Evolutionary conservation across 805 yeast species (phyloP), one percentile per base, ranked within the genome.

Genomic region (Spathaspora gorwiae): DNA sequence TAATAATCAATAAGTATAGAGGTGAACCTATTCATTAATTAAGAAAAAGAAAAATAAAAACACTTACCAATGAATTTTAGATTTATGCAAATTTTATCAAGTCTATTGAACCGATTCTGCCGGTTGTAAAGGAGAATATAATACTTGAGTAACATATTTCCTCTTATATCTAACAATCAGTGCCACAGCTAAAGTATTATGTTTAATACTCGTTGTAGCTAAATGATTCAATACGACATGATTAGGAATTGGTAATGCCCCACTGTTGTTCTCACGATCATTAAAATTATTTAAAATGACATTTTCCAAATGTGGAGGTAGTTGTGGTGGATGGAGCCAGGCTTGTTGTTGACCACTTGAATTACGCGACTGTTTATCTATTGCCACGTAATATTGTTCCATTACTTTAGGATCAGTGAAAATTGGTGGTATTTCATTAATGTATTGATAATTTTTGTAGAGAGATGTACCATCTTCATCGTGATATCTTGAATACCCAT

Each of bases 301-400:
- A 57, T 86, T 85, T 61, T 94, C 99, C 48, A 94, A 73, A 64
- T 92, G 99, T 8, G 99, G 99, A 7, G 99, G 99, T 41, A 94
- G 73, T 60, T 87, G 95, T 19, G 99, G 99, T 15, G 99, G 98
- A 29, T 95, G 89, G 43, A 90, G 78, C 76, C 75, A 70, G n/a
- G 75, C 76, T 72, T 83, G 71, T 68, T 80, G 70, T 69, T 78
- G 66, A 64, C 82, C 64, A 71, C 64, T 66, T 37, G 76, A 60
- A 59, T 71, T 72, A 59, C 82, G 83, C 37, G 84, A 79, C 54
- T 79, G 83, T 54, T 79, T 80, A 57, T 87, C 95, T 42, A 87
- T 71, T 1, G 92, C 87, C 39, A 82, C 68, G 56, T 87, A 87
- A 57, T 87, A 87, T 54, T 85, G 90, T 59, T 87, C 92, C 95